phyloP scores from a whole-genome alignment of 2,329 filamentous ascomycete species.

The Exophiala spinifera region DNA sequence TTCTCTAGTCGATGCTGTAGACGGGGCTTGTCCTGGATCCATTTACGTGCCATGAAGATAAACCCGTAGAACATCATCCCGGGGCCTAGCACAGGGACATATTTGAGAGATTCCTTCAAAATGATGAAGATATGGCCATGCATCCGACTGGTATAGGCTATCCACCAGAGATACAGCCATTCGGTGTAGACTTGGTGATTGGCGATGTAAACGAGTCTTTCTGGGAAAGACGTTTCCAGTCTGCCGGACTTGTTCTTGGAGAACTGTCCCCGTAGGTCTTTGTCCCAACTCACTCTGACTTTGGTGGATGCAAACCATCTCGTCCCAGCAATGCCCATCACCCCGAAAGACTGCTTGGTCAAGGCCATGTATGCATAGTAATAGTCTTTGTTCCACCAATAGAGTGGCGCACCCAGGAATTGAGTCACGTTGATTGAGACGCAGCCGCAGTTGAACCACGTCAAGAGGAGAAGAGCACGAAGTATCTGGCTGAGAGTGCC shows the following conservation, averaged over 20 bases:
- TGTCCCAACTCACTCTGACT: conserved; percentile 61
- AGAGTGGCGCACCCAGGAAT: conserved; percentile 58
- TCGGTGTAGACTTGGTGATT: conserved; percentile 69
- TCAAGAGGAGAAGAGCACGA: conserved; percentile 43
- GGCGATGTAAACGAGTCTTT: conserved; percentile 60
- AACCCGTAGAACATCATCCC: conserved; percentile 65
- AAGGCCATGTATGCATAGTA: conserved; percentile 65
- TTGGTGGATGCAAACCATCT: conserved; percentile 62
- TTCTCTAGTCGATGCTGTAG: conserved; percentile 57
- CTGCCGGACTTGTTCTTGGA: conserved; percentile 55
- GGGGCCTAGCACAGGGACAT: conserved; percentile 60
- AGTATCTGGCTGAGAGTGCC: conserved; percentile 44
- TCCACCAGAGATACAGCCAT: conserved; percentile 68
- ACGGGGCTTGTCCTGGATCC: conserved; percentile 59
- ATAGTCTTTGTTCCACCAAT: conserved; percentile 58
- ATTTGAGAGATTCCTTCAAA: conserved; percentile 62
- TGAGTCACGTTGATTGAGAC: conserved; percentile 53
- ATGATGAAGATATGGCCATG: conserved; percentile 66
- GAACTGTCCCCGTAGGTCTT: conserved; percentile 58
- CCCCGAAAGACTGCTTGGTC: conserved; percentile 63
- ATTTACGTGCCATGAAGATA: conserved; percentile 63
- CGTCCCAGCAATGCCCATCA: conserved; percentile 61
- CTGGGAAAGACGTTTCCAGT: conserved; percentile 58
- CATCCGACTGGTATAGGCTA: conserved; percentile 62
- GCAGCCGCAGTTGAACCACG: conserved; percentile 46